These are phyloP conservation scores for Serendipita sp. DNA, from an alignment of 768 basidiomycete genomes.

Conservation along the genomic window DNA sequence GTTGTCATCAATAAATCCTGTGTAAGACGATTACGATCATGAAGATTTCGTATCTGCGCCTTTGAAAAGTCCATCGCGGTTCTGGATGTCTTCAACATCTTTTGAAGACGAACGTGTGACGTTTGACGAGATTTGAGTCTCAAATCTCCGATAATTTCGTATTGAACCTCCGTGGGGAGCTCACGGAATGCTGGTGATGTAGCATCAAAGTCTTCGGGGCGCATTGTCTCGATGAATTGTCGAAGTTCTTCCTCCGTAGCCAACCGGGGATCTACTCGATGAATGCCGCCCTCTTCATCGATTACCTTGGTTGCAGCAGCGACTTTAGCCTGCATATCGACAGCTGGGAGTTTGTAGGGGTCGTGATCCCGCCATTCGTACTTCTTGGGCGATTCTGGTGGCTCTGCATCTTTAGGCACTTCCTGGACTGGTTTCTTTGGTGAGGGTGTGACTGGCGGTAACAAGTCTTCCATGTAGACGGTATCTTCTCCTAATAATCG, in stretches of 20 bases:
- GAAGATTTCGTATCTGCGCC: conserved; percentile 82
- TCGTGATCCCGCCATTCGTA: conserved; percentile 34
- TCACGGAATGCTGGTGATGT: conserved; percentile 78
- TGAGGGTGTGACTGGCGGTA: conserved; percentile 24
- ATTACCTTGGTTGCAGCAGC: conserved; percentile 42
- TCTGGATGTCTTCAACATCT: conserved; percentile 63
- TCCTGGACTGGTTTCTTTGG: conserved; percentile 47
- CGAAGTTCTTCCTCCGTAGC: conserved; percentile 94
- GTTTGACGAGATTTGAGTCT: conserved; percentile 89
- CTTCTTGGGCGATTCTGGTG: conserved; percentile 8
- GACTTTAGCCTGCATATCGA: conserved; percentile 50
- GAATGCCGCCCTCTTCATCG: conserved; percentile 39
- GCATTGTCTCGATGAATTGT: conserved; percentile 88
- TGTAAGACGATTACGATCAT: conserved; percentile 78
- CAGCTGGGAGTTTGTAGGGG: conserved; percentile 81
- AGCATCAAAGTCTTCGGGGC: conserved; percentile 88
- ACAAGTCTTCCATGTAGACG: conserved; percentile 80
- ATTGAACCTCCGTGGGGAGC: conserved; percentile 90
- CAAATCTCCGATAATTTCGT: conserved; percentile 94
- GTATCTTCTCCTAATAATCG: conserved; percentile 51
- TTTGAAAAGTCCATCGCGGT: conserved; percentile 93
- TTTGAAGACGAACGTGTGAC: conserved; percentile 77
- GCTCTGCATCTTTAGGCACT: conserved; percentile 21
- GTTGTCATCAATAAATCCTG: conserved; percentile 87
- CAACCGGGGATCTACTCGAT: conserved; percentile 40